phyloP scores from a whole-genome alignment of 164 flowering plant species.

The Vitis labrusca region DNA sequence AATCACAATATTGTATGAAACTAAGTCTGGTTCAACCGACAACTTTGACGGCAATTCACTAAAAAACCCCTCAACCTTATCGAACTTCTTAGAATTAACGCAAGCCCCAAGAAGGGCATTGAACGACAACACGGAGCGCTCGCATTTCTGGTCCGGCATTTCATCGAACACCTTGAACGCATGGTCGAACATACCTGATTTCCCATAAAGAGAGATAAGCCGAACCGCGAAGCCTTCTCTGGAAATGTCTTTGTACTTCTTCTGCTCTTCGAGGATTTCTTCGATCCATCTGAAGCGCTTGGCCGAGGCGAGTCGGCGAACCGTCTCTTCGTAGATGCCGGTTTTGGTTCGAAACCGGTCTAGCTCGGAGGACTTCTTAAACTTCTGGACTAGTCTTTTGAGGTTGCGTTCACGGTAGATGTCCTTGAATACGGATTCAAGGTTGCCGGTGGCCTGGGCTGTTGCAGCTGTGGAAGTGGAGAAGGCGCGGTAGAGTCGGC shows the following conservation, averaged over 20 bases:
- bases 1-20: slow-evolving; percentile 46
- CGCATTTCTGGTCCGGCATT: slow-evolving; percentile 45
- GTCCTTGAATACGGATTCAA: slow-evolving; percentile 6
- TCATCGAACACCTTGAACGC: slow-evolving; percentile 63
- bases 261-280: slow-evolving; percentile 47
- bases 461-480: slow-evolving; percentile 7
- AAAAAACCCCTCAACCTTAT: slow-evolving; percentile 36
- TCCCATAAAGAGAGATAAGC: slow-evolving; percentile 47
- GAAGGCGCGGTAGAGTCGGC: slow-evolving; percentile 21
- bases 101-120: slow-evolving; percentile 52
- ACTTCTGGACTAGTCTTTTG: slow-evolving; percentile 36
- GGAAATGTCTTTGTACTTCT: slow-evolving; percentile 30
- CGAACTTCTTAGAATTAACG: slow-evolving; percentile 31
- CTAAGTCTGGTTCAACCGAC: slow-evolving; percentile 31
- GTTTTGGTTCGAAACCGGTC: slow-evolving; percentile 35
- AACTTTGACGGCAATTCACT: slow-evolving; percentile 30
- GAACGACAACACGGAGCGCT: slow-evolving; percentile 39
- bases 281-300: slow-evolving; percentile 24
- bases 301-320: slow-evolving; percentile 42
- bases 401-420: slow-evolving; percentile 34
- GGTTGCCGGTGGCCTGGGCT: neutral
- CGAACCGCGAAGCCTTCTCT: slow-evolving; percentile 42
- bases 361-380: slow-evolving; percentile 35
- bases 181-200: slow-evolving; percentile 53
- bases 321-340: slow-evolving; percentile 22